Base-by-base conservation (phyloP, 2,329 filamentous ascomycete species). In the Aureobasidium sp. region DNA sequence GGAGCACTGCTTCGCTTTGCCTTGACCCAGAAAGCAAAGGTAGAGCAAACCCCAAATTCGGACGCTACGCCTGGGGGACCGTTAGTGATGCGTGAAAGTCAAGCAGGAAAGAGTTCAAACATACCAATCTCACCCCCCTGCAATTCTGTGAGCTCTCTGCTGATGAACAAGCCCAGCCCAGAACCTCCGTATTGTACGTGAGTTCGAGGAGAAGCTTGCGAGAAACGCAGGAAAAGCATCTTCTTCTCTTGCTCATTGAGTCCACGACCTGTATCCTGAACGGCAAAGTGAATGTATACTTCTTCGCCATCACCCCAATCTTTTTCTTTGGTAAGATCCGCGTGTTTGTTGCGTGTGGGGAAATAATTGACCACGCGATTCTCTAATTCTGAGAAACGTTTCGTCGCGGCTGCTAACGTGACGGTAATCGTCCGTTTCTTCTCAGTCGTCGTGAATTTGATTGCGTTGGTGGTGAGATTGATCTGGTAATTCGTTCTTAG, bases 141-240 rank as follows among this genome's bases (percentile, higher is more conserved):
- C 11, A 93, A 77, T 70, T 93, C 89, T 0, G 88, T 90, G n/a
- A 94, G 79, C 60, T 89, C 84, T 29, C 88, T 82, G 41, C 86
- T 89, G 65, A 93, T 92, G 72, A 91, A 93, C 0, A 93, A 77
- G 0, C 90, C 90, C 1, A 94, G 79, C 0, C 90, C 90, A 0
- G 86, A 89, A 0, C 90, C 90, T 27, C 89, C 90, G 66, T 93
- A 91, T 66, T 90, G 85, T 16, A 90, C 85, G 66, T 91, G 88
- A 0, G 88, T 91, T 54, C 84, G 83, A 1, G 88, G 86, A 27
- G 84, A 90, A 0, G 88, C 88, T 73, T 93, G 90, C 7, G 87
- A 86, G 71, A 94, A 94, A 27, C 88, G 83, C 66, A 90, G 84
- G 73, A 93, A 94, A 0, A 94, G 79, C 49, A 85, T 80, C 54